Evolutionary conservation across 768 basidiomycete genomes (phyloP), one percentile per base, ranked within the genome.

Genomic region (Boletellus ananiceps): DNA sequence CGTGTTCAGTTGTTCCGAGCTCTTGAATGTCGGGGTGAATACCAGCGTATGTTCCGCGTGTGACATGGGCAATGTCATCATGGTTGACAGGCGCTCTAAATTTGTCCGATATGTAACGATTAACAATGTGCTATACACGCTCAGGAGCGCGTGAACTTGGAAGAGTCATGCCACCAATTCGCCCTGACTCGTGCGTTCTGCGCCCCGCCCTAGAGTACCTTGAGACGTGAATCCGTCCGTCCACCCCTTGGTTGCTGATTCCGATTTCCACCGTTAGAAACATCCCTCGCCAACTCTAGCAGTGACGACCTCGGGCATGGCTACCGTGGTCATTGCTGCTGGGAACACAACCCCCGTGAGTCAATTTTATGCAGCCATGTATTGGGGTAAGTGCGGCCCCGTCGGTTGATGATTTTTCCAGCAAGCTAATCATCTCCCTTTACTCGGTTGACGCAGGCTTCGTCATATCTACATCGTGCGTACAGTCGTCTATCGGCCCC

Each of bases 291-390:
- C 19, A n/a, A 43, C 13, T 23, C 37, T 32, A 19, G 23, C 23
- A 5, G 23, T n/a, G 23, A 41, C 32, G 25, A 34, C 29, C 35
- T 31, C 21, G 36, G 14, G 18, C 45, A 55, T 50, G 54, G n/a
- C 37, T 36, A n/a, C 11, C 6, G 19, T 40, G 53, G 12, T 56
- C 25, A 44, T 34, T 33, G 25, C 21, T 21, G n/a, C 34, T 33
- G 55, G 53, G 18, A 29, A 44, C 9, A 29, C 16, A 4, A 44
- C 50, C 23, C 5, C 42, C 9, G 42, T 56, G 2, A 48, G n/a
- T 29, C 38, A 47, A 34, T 47, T 56, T 25, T 56, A 56, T 12
- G 53, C 48, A n/a, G 54, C 53, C 5, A 47, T 55, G 55, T 56
- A 56, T 31, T 56, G 53, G 53, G 55, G 55, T 56, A 12, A 41